Evolutionary conservation across 176 grass and related monocot genomes (phyloP).

Genomic region (Cocos nucifera): DNA sequence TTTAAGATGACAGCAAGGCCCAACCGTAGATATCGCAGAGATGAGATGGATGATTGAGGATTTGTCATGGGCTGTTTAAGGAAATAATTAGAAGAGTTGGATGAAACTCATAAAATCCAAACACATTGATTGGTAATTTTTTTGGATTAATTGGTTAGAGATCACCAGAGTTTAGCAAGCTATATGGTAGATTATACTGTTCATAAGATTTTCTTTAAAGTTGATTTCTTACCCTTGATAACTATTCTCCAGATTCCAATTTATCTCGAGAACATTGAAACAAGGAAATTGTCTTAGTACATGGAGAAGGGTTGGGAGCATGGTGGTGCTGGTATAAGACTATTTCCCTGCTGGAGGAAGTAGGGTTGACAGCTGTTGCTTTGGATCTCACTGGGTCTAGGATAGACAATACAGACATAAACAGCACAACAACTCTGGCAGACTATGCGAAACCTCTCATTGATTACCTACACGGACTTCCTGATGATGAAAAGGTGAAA

Average conservation of each 20-base stretch:
- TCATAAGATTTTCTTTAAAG: too few species aligned
- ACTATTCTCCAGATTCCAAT: conserved; percentile 31
- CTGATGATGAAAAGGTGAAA: conserved; percentile 36
- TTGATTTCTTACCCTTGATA: too few species aligned
- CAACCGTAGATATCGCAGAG: too few species aligned
- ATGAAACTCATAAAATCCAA: too few species aligned
- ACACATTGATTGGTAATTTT: too few species aligned
- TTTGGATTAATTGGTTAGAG: too few species aligned
- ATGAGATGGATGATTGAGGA: too few species aligned
- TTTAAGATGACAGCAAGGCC: too few species aligned
- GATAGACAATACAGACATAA: conserved; percentile 71
- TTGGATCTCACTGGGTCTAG: conserved; percentile 72
- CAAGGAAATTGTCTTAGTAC: conserved; percentile 88
- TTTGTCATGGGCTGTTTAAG: too few species aligned
- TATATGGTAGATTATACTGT: too few species aligned
- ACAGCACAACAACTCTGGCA: conserved; percentile 62
- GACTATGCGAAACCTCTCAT: conserved; percentile 83
- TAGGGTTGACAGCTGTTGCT: conserved; percentile 64
- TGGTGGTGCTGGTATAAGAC: conserved; percentile 50
- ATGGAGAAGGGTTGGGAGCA: conserved; percentile 79
- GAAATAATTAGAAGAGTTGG: too few species aligned
- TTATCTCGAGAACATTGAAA: conserved; percentile 78
- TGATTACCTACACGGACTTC: conserved; percentile 61
- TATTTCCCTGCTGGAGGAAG: conserved; percentile 84
- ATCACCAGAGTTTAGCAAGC: too few species aligned